These are phyloP conservation scores for Cystobasidium slooffiae DNA, from an alignment of 1,284 basidiomycete species.

Conservation along the genomic window DNA sequence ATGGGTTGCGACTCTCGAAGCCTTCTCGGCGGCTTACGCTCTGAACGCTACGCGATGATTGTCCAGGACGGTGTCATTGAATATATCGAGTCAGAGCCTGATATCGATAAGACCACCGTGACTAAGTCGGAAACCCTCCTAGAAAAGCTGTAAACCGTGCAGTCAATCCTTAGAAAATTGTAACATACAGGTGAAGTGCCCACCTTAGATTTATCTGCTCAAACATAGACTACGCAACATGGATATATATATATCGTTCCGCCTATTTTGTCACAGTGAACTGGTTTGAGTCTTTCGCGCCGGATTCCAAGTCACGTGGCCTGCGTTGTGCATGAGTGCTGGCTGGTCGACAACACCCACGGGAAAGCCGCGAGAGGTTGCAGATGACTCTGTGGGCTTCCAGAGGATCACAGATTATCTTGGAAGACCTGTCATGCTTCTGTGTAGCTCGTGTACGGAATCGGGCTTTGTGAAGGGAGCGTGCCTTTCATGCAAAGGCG, in stretches of 20 bases:
- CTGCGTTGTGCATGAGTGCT: no score
- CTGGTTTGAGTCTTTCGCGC: not conserved
- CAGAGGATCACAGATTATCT: no score
- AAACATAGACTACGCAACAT: not conserved
- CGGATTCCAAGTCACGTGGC: no score
- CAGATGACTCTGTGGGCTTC: no score
- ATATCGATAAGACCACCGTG: constrained; percentile 52
- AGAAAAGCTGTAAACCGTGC: constrained; percentile 24
- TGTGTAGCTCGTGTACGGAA: no score
- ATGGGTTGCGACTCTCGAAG: constrained; percentile 53
- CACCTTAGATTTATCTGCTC: not conserved
- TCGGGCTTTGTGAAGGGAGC: no score
- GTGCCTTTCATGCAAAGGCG: no score
- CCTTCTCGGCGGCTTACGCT: constrained; percentile 51
- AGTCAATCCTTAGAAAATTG: not conserved
- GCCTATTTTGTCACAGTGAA: not conserved
- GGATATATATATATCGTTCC: not conserved
- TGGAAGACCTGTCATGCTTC: no score
- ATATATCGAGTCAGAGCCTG: constrained; percentile 50
- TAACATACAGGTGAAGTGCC: no score
- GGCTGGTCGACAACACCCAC: no score
- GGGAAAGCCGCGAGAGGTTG: no score
- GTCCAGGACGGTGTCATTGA: constrained; percentile 52
- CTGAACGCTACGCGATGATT: constrained; percentile 50
- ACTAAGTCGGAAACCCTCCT: constrained; percentile 53